Evolutionary conservation across 768 basidiomycete genomes (phyloP).

Genomic region (Leccinellum rugosiceps): DNA sequence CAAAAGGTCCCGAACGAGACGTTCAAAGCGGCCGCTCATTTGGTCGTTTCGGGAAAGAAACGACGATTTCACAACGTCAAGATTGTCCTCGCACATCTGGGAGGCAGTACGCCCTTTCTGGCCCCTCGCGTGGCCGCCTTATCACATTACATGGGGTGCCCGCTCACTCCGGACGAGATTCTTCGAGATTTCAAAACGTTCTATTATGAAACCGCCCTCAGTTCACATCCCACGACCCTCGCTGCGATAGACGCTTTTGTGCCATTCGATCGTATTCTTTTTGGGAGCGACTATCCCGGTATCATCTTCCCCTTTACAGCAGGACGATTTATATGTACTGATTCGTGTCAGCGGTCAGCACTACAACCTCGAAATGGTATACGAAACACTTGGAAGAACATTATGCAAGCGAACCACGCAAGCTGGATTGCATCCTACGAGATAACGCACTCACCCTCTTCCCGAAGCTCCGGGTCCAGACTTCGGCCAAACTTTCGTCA

Average conservation of each 20-base stretch:
- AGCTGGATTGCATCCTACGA: constrained; percentile 43
- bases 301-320: constrained; percentile 10
- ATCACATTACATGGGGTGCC: constrained; percentile 67
- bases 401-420: constrained; percentile 39
- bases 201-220: constrained; percentile 73
- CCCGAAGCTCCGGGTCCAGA: constrained; percentile 30
- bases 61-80: constrained; percentile 56
- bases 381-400: constrained; percentile 49
- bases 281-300: constrained; percentile 81
- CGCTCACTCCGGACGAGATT: constrained; percentile 61
- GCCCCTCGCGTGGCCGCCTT: constrained; percentile 68
- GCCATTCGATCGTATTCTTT: constrained; percentile 50
- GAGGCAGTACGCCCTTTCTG: constrained; percentile 64
- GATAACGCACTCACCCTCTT: constrained; percentile 54
- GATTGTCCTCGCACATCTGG: constrained; percentile 71
- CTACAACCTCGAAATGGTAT: constrained; percentile 58
- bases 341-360: constrained; percentile 49
- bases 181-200: constrained; percentile 66
- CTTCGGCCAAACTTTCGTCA: neutral
- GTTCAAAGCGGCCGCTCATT: constrained; percentile 75
- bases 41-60: constrained; percentile 70
- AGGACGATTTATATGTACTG: neutral
- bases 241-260: constrained; percentile 51
- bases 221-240: constrained; percentile 52
- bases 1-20: constrained; percentile 76